phyloP scores from a whole-genome alignment of 495 filamentous ascomycete species.

The Talaromyces trachyspermus region DNA sequence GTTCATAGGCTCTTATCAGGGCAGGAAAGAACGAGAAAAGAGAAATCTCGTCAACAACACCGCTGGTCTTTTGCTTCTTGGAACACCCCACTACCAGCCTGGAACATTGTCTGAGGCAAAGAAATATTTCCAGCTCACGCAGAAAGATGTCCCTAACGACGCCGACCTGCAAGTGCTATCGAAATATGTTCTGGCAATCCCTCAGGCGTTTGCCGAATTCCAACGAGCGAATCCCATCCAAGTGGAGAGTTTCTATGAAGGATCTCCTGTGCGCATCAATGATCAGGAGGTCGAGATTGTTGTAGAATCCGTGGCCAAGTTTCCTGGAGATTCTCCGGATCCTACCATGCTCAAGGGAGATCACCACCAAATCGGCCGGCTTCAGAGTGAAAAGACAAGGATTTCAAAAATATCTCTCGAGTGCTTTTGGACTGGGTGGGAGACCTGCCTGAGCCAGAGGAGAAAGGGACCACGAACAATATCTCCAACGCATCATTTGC shows the following conservation, averaged over 20 bases:
- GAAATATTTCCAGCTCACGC: slow-evolving; percentile 6
- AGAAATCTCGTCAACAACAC: not conserved
- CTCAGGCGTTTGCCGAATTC: slow-evolving; percentile 2
- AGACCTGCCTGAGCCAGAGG: slow-evolving; percentile 1
- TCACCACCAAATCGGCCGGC: slow-evolving; percentile 1
- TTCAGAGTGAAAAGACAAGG: slow-evolving; percentile 5
- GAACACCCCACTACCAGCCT: slow-evolving; percentile 7
- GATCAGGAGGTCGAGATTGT: slow-evolving; percentile 4
- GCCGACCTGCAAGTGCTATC: not conserved
- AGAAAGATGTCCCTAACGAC: slow-evolving; percentile 2
- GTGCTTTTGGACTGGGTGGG: slow-evolving; percentile 4
- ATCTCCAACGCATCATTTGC: slow-evolving; percentile 6
- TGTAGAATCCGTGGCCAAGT: not conserved
- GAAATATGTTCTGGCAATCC: slow-evolving; percentile 1
- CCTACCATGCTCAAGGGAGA: not conserved
- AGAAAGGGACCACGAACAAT: slow-evolving; percentile 4
- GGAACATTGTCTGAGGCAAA: slow-evolving; percentile 4
- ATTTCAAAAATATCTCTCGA: slow-evolving; percentile 3
- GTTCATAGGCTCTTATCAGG: slow-evolving; percentile 4
- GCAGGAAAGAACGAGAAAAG: slow-evolving; percentile 2
- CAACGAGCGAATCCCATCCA: not conserved
- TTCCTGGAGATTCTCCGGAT: slow-evolving; percentile 1
- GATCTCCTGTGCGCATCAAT: not conserved
- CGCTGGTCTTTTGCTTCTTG: not conserved
- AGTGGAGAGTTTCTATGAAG: slow-evolving; percentile 5